A percentile compares a stretch with the other conserved stretches of the same genome.
Evolutionary conservation across 1,284 basidiomycete species (phyloP).

Genomic region (Tilletia indica): DNA sequence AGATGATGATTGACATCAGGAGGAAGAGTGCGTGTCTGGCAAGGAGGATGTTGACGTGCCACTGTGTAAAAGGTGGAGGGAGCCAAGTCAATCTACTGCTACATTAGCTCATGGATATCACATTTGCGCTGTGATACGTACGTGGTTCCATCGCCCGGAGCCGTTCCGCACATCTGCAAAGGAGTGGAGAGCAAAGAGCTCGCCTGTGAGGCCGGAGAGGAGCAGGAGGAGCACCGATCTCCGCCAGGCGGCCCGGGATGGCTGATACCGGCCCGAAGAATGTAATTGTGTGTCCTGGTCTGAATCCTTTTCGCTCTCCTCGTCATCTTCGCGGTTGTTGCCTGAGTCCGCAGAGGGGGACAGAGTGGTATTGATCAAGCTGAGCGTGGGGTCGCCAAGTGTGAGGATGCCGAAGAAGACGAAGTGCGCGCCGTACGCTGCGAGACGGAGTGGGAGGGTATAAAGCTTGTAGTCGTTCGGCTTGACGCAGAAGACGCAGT

Average conservation of each 20-base stretch:
- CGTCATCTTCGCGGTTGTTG: background rate
- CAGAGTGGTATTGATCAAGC: background rate
- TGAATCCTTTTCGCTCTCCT: background rate
- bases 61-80: conserved; percentile 17
- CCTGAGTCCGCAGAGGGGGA: background rate
- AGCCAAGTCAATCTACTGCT: background rate
- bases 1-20: background rate
- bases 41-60: conserved; percentile 21
- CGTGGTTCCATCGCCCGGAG: conserved; percentile 22
- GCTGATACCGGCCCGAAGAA: background rate
- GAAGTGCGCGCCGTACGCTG: conserved; percentile 9
- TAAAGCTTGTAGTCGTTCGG: conserved; percentile 18
- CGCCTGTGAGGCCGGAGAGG: background rate
- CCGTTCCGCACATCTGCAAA: conserved; percentile 15
- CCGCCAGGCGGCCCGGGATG: conserved; percentile 6
- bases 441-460: conserved; percentile 15
- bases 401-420: conserved; percentile 21
- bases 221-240: background rate
- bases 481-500: conserved; percentile 20
- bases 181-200: conserved; percentile 8
- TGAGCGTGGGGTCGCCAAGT: conserved; percentile 8
- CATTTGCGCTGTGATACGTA: background rate
- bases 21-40: conserved; percentile 19
- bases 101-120: too few species aligned
- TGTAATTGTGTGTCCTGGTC: too few species aligned